These are phyloP conservation scores for Arctium minus DNA, from an alignment of 129 eudicot genomes.

Conservation along the genomic window DNA sequence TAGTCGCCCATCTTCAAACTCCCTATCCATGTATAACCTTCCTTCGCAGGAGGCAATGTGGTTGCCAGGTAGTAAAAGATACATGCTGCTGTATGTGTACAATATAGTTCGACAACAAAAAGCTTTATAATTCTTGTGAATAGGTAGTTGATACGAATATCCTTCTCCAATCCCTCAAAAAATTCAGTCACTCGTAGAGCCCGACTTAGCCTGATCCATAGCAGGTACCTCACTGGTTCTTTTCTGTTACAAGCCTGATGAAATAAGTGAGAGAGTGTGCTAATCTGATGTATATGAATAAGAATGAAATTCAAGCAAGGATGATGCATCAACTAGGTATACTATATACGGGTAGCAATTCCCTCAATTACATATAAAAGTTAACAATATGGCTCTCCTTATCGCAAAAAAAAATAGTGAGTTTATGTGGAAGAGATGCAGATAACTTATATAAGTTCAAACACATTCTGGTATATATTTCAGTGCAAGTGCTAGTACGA, in stretches of 20 bases:
- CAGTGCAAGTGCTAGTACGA: neutral
- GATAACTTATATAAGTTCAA: neutral
- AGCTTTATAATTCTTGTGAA: conserved; percentile 67
- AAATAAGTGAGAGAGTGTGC: neutral
- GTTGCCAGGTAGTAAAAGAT: conserved; percentile 75
- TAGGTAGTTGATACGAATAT: conserved; percentile 63
- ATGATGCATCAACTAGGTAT: no score
- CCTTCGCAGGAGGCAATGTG: conserved; percentile 54
- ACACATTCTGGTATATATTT: neutral
- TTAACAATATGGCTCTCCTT: neutral
- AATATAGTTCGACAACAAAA: conserved; percentile 63
- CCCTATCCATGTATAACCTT: conserved; percentile 80
- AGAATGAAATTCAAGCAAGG: neutral
- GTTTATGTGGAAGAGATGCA: neutral
- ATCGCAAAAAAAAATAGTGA: neutral
- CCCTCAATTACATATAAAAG: no score
- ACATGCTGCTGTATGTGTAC: conserved; percentile 84
- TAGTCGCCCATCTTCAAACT: conserved; percentile 69
- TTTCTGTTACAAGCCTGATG: conserved; percentile 54
- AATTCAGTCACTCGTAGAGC: conserved; percentile 61
- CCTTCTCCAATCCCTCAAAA: conserved; percentile 59
- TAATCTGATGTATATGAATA: neutral
- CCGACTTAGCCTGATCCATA: conserved; percentile 72
- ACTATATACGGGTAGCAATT: no score
- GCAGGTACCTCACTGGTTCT: conserved; percentile 51